Conservation (phyloP, 192 early-diverging fungal genomes). For the Backusella macrospora region DNA sequence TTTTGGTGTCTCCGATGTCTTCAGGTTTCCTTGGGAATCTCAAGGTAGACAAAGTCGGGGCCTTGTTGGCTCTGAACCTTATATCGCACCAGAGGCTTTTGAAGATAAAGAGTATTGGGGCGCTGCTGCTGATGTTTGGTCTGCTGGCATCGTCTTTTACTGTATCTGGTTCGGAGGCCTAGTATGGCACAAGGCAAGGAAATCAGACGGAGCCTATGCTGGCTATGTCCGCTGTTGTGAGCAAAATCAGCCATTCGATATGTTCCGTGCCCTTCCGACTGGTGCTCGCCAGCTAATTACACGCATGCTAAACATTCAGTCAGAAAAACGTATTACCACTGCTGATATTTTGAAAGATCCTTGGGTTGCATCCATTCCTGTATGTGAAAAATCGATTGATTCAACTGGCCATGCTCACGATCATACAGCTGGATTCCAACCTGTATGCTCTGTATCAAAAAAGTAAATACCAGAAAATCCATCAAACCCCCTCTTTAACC, state of each 20-base stretch:
- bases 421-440: constrained; percentile 20
- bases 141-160: constrained; percentile 82
- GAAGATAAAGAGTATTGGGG: constrained; percentile 85
- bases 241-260: constrained; percentile 27
- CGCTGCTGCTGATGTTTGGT: constrained; percentile 91
- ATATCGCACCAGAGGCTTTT: constrained; percentile 96
- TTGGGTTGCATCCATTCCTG: constrained; percentile 34
- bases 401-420: constrained; percentile 18
- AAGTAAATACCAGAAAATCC: background rate
- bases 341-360: constrained; percentile 31
- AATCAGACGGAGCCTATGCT: constrained; percentile 31
- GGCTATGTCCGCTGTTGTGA: constrained; percentile 50
- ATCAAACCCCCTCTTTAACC: background rate
- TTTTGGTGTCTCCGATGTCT: constrained; percentile 97
- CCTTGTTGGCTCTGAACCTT: constrained; percentile 92
- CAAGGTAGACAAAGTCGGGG: constrained; percentile 79
- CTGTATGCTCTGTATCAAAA: background rate
- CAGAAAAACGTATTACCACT: constrained; percentile 31
- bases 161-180: constrained; percentile 38
- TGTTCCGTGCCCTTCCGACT: constrained; percentile 22
- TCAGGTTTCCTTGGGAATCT: constrained; percentile 84
- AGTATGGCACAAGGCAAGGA: constrained; percentile 39
- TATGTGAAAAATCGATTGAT: constrained; percentile 29
- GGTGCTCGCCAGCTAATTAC: constrained; percentile 23
- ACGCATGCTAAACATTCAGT: constrained; percentile 32